Conservation (phyloP, 257 asterid species). For the Capsicum rhomboideum region DNA sequence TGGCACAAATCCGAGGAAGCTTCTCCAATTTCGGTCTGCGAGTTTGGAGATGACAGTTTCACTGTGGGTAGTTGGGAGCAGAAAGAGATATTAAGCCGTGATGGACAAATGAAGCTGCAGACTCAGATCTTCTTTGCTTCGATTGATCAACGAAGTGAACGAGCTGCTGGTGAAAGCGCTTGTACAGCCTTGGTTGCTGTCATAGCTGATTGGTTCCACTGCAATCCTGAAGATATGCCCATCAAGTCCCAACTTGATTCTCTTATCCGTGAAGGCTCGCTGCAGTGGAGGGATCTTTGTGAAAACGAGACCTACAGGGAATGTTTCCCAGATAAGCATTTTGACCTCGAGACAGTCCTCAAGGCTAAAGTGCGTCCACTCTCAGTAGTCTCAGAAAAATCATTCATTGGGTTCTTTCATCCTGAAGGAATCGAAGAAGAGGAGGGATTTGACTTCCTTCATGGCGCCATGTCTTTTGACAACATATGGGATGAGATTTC, state of each 20-base stretch:
- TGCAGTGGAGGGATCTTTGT: slow-evolving; percentile 9
- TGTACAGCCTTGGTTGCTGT: slow-evolving; percentile 14
- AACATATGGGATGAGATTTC: slow-evolving; percentile 12
- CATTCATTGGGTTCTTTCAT: slow-evolving; percentile 8
- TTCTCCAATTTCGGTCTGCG: not conserved
- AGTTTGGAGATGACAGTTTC: slow-evolving; percentile 8
- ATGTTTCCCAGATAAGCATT: slow-evolving; percentile 4
- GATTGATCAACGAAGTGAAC: slow-evolving; percentile 11
- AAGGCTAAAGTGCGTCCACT: slow-evolving; percentile 6
- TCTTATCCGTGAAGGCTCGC: slow-evolving; percentile 8
- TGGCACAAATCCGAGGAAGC: not conserved
- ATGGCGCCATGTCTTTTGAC: slow-evolving; percentile 10
- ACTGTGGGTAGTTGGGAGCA: slow-evolving; percentile 11
- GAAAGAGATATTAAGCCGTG: slow-evolving; percentile 10
- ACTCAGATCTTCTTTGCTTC: slow-evolving; percentile 12
- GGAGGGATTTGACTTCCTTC: slow-evolving; percentile 6
- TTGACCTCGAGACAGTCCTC: slow-evolving; percentile 9
- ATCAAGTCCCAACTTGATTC: slow-evolving; percentile 2
- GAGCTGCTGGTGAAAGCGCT: slow-evolving; percentile 13
- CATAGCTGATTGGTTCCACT: slow-evolving; percentile 13
- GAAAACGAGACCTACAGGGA: not conserved
- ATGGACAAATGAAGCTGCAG: slow-evolving; percentile 8
- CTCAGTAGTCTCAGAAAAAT: slow-evolving; percentile 1
- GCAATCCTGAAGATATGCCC: not conserved
- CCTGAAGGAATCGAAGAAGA: slow-evolving; percentile 1